phyloP scores from a whole-genome alignment of 108 stramenopile species.

The Cyclostephanos tholiformis region DNA sequence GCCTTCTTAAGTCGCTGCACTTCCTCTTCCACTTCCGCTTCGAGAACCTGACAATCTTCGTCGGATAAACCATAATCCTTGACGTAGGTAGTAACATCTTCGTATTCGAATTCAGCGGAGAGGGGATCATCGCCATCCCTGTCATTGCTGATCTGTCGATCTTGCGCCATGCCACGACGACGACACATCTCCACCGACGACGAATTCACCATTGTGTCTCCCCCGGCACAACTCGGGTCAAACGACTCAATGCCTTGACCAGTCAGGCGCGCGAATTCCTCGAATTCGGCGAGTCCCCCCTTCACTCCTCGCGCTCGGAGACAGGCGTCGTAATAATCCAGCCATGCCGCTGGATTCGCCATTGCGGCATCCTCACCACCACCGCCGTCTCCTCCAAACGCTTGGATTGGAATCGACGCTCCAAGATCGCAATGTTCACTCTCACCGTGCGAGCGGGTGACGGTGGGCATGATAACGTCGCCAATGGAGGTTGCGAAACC shows the following conservation, averaged over 20 bases:
- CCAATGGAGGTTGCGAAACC: constrained; percentile 27
- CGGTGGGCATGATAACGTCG: not conserved
- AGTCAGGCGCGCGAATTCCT: constrained; percentile 15
- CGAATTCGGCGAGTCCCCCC: constrained; percentile 20
- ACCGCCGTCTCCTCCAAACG: not conserved
- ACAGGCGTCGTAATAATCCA: constrained; percentile 37
- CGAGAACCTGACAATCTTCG: constrained; percentile 16
- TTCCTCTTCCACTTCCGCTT: constrained; percentile 59
- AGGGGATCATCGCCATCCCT: constrained; percentile 10
- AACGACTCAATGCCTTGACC: constrained; percentile 5
- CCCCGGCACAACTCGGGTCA: not conserved
- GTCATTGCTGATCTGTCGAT: not conserved
- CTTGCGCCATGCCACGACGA: constrained; percentile 9
- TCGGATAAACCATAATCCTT: constrained; percentile 3
- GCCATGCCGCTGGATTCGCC: constrained; percentile 22
- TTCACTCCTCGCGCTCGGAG: constrained; percentile 16
- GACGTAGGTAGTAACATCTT: constrained; percentile 7
- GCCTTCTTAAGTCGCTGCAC: constrained; percentile 59
- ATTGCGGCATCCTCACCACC: not conserved
- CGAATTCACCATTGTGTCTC: not conserved
- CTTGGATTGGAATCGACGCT: not conserved
- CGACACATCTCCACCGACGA: not conserved
- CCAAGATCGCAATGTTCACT: not conserved
- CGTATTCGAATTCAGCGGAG: constrained; percentile 38
- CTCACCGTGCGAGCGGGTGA: too few species aligned